Conservation (phyloP, 768 basidiomycete species). For the Ramaria sp. region DNA sequence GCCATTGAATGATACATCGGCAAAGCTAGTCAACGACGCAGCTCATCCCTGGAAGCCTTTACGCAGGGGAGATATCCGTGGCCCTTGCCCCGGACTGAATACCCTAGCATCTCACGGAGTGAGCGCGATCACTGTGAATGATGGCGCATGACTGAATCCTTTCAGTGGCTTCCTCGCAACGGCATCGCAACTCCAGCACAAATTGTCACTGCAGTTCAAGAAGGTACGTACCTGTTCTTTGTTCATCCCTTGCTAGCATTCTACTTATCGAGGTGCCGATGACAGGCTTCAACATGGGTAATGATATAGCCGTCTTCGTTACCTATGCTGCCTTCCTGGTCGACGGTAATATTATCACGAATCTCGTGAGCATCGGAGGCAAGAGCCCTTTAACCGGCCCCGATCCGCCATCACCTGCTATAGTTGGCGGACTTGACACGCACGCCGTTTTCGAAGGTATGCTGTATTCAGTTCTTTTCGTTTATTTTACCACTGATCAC, state of each 20-base stretch:
- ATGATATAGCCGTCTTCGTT: not conserved
- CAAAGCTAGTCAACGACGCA: slow-evolving; percentile 3
- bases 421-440: too few relatives aligned
- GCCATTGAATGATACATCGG: not conserved
- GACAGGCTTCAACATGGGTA: slow-evolving; percentile 8
- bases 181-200: slow-evolving; percentile 7
- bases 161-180: slow-evolving; percentile 1
- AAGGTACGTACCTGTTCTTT: not conserved
- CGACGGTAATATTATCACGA: slow-evolving; percentile 9
- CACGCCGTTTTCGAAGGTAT: too few relatives aligned
- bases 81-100: slow-evolving; percentile 8
- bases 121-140: not conserved
- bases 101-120: slow-evolving; percentile 8
- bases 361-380: slow-evolving; percentile 7
- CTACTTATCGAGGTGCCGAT: not conserved
- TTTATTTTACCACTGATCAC: not conserved
- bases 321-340: slow-evolving; percentile 1
- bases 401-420: not conserved
- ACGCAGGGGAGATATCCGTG: not conserved
- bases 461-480: not conserved
- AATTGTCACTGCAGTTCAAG: slow-evolving; percentile 2
- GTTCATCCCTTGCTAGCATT: not conserved
- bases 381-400: not conserved
- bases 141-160: too few relatives aligned
- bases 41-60: not conserved